A percentile compares a stretch with the other conserved stretches of the same genome.
Conservation (phyloP, 805 yeast genomes). For the Lachancea thermotolerans region DNA sequence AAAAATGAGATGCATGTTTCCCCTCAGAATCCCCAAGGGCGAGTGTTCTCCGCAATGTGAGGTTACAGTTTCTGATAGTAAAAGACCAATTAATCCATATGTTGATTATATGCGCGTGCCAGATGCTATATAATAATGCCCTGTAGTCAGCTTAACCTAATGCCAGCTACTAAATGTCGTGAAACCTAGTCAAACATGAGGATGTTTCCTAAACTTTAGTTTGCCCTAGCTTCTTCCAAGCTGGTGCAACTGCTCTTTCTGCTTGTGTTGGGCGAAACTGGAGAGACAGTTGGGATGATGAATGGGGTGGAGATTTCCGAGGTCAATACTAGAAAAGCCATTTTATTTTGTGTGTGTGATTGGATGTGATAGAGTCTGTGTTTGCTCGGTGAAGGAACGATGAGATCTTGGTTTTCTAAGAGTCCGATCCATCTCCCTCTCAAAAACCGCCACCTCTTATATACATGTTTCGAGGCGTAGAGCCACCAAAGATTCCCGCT, state of each 20-base stretch:
- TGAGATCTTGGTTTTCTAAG: no score
- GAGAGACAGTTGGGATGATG: slow-evolving; percentile 57
- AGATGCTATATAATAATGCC: neutral
- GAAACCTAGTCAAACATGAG: no score
- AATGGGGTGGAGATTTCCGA: slow-evolving; percentile 56
- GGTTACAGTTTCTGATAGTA: neutral
- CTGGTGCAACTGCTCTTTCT: slow-evolving; percentile 26
- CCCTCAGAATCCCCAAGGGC: no score
- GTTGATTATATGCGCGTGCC: neutral
- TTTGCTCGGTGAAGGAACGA: no score
- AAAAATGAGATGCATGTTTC: no score
- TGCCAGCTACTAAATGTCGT: no score
- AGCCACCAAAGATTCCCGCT: no score
- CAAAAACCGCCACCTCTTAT: no score
- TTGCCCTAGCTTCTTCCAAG: slow-evolving; percentile 7
- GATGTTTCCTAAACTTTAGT: neutral
- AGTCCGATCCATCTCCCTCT: no score
- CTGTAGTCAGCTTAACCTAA: no score
- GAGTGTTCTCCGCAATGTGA: no score
- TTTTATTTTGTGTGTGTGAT: slow-evolving; percentile 10
- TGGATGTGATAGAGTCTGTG: neutral
- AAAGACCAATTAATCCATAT: neutral
- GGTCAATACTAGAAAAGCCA: slow-evolving; percentile 47
- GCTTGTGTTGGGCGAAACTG: slow-evolving; percentile 36
- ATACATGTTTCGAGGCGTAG: no score